Evolutionary conservation across 1,284 basidiomycete species (phyloP), one percentile per base, ranked within the genome.

Genomic region (Puccinia polysora): DNA sequence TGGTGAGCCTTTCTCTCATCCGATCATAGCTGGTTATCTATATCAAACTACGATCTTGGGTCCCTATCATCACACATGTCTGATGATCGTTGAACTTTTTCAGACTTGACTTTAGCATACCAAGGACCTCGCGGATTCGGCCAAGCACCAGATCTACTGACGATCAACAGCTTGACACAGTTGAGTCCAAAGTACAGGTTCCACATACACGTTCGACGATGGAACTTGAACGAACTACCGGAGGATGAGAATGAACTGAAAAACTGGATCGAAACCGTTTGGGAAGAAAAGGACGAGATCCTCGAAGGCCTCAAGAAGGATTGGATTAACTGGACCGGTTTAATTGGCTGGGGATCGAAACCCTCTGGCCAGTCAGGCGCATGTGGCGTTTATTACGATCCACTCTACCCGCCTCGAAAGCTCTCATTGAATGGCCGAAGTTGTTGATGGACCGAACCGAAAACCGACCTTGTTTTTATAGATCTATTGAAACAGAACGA

Each of bases 71-170:
- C n/a, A n/a, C n/a, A n/a, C n/a, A n/a, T n/a, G n/a, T n/a, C n/a
- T n/a, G n/a, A n/a, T n/a, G n/a, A n/a, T n/a, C n/a, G n/a, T 70
- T 43, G 15, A 18, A 28, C 23, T 15, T 25, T 47, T 12, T 52
- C 43, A 70, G 67, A 70, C 52, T 4, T 70, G 6, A 70, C 67
- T 3, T 40, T 70, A 20, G 67, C 67, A 23, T 70, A 70, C 38
- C 45, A 23, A 47, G 56, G 56, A 7, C 55, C 55, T 2, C 15
- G 40, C 14, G 56, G 56, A 14, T 70, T 70, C 14, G 53, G 53
- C 7, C 34, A 60, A 18, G 52, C 67, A n/a, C 56, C 67, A 2
- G 47, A 47, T 36, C n/a, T 70, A 23, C 20, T 60, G 43, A 70
- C 67, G 56, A 60, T 70, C 14, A 40, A 70, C 36, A 50, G 38